Conservation (phyloP, 768 basidiomycete genomes). For the Leccinum longicurvipes region DNA sequence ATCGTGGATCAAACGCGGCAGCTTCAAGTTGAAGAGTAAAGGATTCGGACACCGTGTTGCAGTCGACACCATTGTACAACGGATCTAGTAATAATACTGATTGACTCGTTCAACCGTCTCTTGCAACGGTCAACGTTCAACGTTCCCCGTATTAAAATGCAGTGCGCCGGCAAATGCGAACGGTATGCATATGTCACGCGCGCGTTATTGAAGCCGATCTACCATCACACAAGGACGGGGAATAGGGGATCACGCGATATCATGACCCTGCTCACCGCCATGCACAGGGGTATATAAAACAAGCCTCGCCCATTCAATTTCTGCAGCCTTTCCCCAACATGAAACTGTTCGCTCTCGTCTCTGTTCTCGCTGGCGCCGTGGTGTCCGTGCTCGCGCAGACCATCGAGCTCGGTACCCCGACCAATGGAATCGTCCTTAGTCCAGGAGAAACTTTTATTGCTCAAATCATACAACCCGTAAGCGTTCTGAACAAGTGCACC, state of each 20-base stretch:
- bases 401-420: slow-evolving; percentile 24
- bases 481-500: neutral
- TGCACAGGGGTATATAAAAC: neutral
- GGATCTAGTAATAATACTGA: neutral
- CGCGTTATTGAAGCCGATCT: too few relatives aligned
- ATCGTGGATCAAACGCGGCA: neutral
- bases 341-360: slow-evolving; percentile 11
- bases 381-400: slow-evolving; percentile 25
- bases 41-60: neutral
- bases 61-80: neutral
- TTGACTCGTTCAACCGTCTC: neutral
- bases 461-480: slow-evolving; percentile 23
- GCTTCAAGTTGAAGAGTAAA: too few relatives aligned
- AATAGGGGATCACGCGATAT: neutral
- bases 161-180: neutral
- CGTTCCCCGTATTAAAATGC: neutral
- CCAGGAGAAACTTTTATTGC: slow-evolving; percentile 17
- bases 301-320: neutral
- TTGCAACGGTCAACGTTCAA: neutral
- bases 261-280: neutral
- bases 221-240: too few relatives aligned
- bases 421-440: slow-evolving; percentile 14
- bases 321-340: slow-evolving; percentile 2
- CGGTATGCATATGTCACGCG: too few relatives aligned
- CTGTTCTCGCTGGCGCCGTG: slow-evolving; percentile 5